Evolutionary conservation across 75 land plant genomes (phyloP).

Genomic region (Pinus taeda): DNA sequence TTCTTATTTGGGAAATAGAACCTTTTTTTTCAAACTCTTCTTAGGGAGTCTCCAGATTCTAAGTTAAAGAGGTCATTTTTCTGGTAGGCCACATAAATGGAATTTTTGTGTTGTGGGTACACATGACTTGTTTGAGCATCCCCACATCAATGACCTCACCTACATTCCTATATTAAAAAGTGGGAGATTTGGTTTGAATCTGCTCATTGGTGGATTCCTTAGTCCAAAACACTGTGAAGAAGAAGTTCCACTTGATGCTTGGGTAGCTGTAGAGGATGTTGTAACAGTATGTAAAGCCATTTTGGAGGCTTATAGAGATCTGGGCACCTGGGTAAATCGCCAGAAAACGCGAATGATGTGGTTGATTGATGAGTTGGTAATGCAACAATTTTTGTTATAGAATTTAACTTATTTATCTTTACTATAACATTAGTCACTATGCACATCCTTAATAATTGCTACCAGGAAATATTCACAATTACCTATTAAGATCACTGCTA

Average conservation of each 20-base stretch:
- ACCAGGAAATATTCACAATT: too few species aligned
- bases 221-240: slow-evolving; percentile 95
- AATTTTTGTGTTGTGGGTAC: slow-evolving; percentile 94
- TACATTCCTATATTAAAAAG: slow-evolving; percentile 89
- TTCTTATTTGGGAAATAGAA: too few species aligned
- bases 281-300: slow-evolving; percentile 66
- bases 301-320: slow-evolving; percentile 86
- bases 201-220: slow-evolving; percentile 95
- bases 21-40: background rate
- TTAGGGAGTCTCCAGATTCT: background rate
- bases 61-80: slow-evolving; percentile 1
- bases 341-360: slow-evolving; percentile 99
- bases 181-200: slow-evolving; percentile 88
- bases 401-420: too few species aligned
- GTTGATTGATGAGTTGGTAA: slow-evolving; percentile 97
- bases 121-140: slow-evolving; percentile 94
- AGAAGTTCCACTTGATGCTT: slow-evolving; percentile 91
- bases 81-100: slow-evolving; percentile 93
- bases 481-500: too few species aligned
- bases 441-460: too few species aligned
- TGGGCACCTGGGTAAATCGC: slow-evolving; percentile 86
- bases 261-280: slow-evolving; percentile 86
- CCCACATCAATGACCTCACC: slow-evolving; percentile 97
- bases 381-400: background rate
- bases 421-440: too few species aligned